Evolutionary conservation across 176 grass and related monocot genomes (phyloP).

Genomic region (Zoysia pacifica): DNA sequence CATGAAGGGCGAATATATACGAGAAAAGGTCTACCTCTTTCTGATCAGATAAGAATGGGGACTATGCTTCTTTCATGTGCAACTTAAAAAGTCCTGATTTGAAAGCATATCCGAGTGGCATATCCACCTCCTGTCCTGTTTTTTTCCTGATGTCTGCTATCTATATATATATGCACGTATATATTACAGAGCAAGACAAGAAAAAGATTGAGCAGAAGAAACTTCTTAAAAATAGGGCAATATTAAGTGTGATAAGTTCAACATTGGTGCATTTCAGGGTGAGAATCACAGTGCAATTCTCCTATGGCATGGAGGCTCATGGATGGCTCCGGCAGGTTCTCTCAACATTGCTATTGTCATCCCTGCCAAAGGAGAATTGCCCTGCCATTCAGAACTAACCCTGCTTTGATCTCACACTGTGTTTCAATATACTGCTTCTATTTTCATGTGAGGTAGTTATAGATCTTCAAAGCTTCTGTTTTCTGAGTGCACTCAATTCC

Average conservation of each 20-base stretch:
- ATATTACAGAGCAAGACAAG: neutral
- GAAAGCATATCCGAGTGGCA: constrained; percentile 31
- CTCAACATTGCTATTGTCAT: neutral
- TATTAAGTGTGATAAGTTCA: neutral
- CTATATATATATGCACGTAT: neutral
- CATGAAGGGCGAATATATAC: neutral
- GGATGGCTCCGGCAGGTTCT: neutral
- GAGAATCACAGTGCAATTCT: constrained; percentile 61
- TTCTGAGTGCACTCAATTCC: neutral
- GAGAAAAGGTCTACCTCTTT: neutral
- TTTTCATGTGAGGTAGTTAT: neutral
- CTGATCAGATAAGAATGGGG: neutral
- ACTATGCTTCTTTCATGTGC: constrained; percentile 18
- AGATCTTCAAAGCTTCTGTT: neutral
- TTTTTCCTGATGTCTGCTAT: too few relatives aligned
- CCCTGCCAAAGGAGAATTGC: constrained; percentile 83
- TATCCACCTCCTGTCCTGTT: too few relatives aligned
- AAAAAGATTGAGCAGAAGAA: neutral
- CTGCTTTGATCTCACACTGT: neutral
- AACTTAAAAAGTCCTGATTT: constrained; percentile 3
- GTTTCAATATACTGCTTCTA: neutral
- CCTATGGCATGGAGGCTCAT: constrained; percentile 46
- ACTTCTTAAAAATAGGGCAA: neutral
- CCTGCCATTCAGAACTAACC: constrained; percentile 61
- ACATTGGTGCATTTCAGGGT: constrained; percentile 28